phyloP scores from a whole-genome alignment of 2,329 filamentous ascomycete species.

The Aspergillaceae sp. region DNA sequence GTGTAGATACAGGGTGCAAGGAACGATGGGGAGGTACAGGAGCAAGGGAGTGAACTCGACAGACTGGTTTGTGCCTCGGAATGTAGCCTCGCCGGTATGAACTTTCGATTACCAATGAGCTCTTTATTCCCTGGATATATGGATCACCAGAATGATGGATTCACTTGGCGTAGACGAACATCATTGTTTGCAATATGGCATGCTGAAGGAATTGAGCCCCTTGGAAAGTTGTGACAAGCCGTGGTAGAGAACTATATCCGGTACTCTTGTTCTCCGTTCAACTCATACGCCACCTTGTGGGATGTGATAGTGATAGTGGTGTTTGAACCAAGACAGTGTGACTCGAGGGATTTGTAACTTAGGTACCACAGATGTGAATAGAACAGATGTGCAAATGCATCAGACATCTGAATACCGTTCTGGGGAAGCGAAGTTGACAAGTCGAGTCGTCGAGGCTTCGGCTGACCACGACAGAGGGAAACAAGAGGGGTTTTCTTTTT shows the following conservation, averaged over 20 bases:
- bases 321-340: background rate
- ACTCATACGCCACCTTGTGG: background rate
- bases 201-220: background rate
- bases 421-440: too few species aligned
- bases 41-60: background rate
- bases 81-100: background rate
- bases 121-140: background rate
- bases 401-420: too few species aligned
- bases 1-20: background rate
- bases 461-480: too few species aligned
- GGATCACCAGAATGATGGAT: background rate
- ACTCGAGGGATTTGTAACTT: too few species aligned
- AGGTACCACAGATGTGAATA: too few species aligned
- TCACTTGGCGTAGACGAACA: background rate
- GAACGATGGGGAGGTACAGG: background rate
- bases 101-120: background rate
- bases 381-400: too few species aligned
- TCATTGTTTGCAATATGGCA: background rate
- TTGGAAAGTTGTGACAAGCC: background rate
- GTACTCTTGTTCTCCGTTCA: background rate
- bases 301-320: background rate
- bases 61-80: background rate
- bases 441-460: too few species aligned
- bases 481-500: too few species aligned
- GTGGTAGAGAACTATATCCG: background rate